Evolutionary conservation across 495 filamentous ascomycete species (phyloP).

Genomic region (Podospora pseudopauciseta): DNA sequence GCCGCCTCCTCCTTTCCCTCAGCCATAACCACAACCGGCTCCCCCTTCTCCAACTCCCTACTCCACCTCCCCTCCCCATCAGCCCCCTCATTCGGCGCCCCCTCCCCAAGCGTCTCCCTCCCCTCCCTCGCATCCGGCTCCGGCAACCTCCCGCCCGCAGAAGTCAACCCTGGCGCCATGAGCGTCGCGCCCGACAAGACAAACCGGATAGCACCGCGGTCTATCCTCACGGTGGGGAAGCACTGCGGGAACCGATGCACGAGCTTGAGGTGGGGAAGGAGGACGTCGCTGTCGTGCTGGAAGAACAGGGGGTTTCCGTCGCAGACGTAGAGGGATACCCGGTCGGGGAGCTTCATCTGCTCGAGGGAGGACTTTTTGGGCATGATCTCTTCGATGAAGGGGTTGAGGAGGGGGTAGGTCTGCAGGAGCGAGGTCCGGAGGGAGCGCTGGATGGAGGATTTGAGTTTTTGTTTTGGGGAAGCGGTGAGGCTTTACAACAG

Average conservation of each 20-base stretch:
- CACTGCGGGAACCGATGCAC: slow-evolving; percentile 67
- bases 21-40: slow-evolving; percentile 80
- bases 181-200: slow-evolving; percentile 87
- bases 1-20: slow-evolving; percentile 94
- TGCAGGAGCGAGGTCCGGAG: slow-evolving; percentile 76
- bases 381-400: slow-evolving; percentile 89
- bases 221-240: slow-evolving; percentile 69
- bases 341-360: slow-evolving; percentile 88
- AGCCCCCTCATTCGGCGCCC: slow-evolving; percentile 41
- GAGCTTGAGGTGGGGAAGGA: slow-evolving; percentile 71
- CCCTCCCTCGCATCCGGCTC: slow-evolving; percentile 26
- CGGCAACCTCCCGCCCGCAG: slow-evolving; percentile 70
- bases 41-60: slow-evolving; percentile 64
- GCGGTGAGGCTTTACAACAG: slow-evolving; percentile 57
- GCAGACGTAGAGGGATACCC: slow-evolving; percentile 80
- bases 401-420: slow-evolving; percentile 80
- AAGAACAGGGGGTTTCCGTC: slow-evolving; percentile 76
- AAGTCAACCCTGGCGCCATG: slow-evolving; percentile 92
- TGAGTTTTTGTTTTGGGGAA: slow-evolving; percentile 89
- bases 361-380: slow-evolving; percentile 95
- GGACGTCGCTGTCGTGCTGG: slow-evolving; percentile 72
- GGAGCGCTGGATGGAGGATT: slow-evolving; percentile 87
- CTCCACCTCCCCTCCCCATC: slow-evolving; percentile 50
- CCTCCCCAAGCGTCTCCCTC: slow-evolving; percentile 33
- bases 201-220: slow-evolving; percentile 95